Evolutionary conservation across 2,329 filamentous ascomycete genomes (phyloP), one percentile per base, ranked within the genome.

Genomic region (Pyricularia sp.): DNA sequence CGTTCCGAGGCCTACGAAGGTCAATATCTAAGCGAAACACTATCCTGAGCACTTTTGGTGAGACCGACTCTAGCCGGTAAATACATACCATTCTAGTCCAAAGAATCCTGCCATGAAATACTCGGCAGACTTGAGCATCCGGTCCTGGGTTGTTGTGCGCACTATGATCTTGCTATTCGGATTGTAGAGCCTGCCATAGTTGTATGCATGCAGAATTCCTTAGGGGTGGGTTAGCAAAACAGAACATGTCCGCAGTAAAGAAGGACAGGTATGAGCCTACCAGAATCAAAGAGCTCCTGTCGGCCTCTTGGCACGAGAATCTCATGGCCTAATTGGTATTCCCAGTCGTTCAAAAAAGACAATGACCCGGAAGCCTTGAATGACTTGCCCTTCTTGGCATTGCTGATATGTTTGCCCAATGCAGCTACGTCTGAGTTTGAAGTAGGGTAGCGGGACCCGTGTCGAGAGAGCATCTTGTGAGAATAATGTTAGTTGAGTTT

Each of bases 51-150:
- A 33, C 31, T n/a, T 7, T 14, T 17, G 36, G 17, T 17, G 17
- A 17, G 36, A 42, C 12, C 12, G 20, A 6, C 4, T 23, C 0
- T 11, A 20, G 33, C 6, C 10, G 30, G n/a, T 9, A 17, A 25
- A n/a, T 30, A 68, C 78, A 36, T 73, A 83, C 82, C 90, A 93
- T 65, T 90, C 85, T 0, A 92, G 83, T 0, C 91, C 91, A 74
- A 93, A 93, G 80, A 93, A 93, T 0, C 91, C 91, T 6, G 90
- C 89, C 75, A 93, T 79, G 78, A 92, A 93, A 77, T 93, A 90
- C 77, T 93, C 90, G 3, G 90, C 90, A 58, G 85, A 90, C 76
- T 93, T 89, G 26, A 90, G 81, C 91, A 93, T 93, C 28, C 91
- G 87, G 75, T 92, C 88, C 76, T 93, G 90, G 0, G 90, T 92